Evolutionary conservation across 2,329 filamentous ascomycete genomes (phyloP).

Genomic region (Aspergillus phoenicis): DNA sequence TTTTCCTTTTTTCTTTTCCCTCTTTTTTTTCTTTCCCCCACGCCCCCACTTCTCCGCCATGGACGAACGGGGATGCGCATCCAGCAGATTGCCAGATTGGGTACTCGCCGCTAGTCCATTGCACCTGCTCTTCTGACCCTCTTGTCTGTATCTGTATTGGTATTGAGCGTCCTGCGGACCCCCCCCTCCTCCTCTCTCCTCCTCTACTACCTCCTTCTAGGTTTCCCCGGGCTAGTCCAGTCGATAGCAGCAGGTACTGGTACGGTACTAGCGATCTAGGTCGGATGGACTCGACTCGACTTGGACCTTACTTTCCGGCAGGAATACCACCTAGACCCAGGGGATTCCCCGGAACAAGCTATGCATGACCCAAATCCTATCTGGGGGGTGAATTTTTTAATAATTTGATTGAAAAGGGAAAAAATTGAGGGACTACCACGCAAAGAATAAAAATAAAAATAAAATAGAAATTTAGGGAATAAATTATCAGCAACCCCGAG

Average conservation of each 20-base stretch:
- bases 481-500: background rate
- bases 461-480: background rate
- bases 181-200: background rate
- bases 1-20: background rate
- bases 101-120: slow-evolving; percentile 8
- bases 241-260: slow-evolving; percentile 5
- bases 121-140: background rate
- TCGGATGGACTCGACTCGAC: background rate
- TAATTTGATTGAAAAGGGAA: background rate
- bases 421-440: background rate
- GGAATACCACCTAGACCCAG: slow-evolving; percentile 5
- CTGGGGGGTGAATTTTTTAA: background rate
- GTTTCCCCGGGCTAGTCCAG: background rate
- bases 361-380: slow-evolving; percentile 6
- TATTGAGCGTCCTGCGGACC: background rate
- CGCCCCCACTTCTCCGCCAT: slow-evolving; percentile 33
- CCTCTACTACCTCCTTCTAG: too few relatives aligned
- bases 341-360: slow-evolving; percentile 12
- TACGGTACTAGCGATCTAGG: background rate
- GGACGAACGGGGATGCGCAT: slow-evolving; percentile 18
- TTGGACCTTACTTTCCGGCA: background rate
- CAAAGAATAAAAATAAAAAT: background rate
- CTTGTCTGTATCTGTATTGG: background rate
- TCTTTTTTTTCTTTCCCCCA: slow-evolving; percentile 20
- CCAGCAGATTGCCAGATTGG: slow-evolving; percentile 8